Evolutionary conservation across 2,329 filamentous ascomycete species (phyloP).

Genomic region (Fusarium nematophilum): DNA sequence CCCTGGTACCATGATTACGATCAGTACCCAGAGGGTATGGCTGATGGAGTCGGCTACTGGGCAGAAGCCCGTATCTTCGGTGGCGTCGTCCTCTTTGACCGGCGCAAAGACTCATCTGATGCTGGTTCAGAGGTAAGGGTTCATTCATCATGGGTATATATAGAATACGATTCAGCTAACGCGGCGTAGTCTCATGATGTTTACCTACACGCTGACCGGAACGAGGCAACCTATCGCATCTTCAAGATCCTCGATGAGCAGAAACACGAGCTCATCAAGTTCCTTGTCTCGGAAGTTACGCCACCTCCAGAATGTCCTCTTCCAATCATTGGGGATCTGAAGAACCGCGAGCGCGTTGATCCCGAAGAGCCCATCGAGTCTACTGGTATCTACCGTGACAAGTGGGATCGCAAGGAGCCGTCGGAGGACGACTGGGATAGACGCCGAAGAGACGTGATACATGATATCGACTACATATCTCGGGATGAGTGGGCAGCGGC

Average conservation of each 20-base stretch:
- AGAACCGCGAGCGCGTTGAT: conserved; percentile 7
- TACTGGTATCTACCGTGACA: conserved; percentile 27
- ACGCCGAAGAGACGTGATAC: neutral
- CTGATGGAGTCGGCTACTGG: conserved; percentile 42
- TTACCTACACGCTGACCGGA: conserved; percentile 38
- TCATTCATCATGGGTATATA: no score
- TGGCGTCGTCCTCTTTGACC: conserved; percentile 46
- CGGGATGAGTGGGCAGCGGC: neutral
- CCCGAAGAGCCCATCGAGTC: conserved; percentile 23
- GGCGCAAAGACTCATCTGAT: conserved; percentile 7
- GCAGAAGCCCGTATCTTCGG: conserved; percentile 44
- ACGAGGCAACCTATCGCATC: conserved; percentile 36
- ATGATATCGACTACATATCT: neutral
- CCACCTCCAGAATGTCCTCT: neutral
- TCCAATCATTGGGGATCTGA: conserved; percentile 8
- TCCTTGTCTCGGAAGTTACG: conserved; percentile 20
- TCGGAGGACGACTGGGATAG: neutral
- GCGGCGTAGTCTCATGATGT: conserved; percentile 13
- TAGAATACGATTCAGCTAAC: neutral
- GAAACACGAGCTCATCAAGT: conserved; percentile 35
- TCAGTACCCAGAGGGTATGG: conserved; percentile 39
- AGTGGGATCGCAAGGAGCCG: conserved; percentile 19
- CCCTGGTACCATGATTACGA: conserved; percentile 21
- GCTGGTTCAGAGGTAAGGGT: neutral
- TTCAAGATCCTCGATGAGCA: conserved; percentile 39